Percentiles rank a stretch among this genome's conserved stretches.
Evolutionary conservation across 352 stramenopile genomes (phyloP).

Genomic region (Globisporangium mamillatum): DNA sequence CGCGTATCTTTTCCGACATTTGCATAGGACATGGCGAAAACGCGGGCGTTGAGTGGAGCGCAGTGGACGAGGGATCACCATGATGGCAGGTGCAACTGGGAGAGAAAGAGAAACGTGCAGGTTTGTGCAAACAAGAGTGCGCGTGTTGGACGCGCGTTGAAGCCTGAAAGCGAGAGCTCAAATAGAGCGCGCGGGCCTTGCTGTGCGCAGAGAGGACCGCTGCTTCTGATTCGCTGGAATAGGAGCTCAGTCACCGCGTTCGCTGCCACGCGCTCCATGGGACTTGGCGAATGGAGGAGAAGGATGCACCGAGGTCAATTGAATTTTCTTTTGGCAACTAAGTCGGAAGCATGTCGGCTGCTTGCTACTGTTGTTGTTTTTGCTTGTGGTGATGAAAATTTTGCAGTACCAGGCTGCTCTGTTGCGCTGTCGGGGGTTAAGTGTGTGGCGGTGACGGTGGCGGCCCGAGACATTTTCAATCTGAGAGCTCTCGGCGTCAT

Average conservation of each 20-base stretch:
- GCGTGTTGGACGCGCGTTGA: no score
- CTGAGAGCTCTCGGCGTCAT: no score
- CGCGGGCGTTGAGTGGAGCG: neutral
- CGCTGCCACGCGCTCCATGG: neutral
- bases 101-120: neutral
- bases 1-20: neutral
- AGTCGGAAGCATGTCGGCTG: neutral
- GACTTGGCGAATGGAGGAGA: neutral
- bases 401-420: neutral
- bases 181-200: neutral
- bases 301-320: neutral
- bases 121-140: neutral
- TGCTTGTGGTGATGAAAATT: neutral
- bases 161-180: neutral
- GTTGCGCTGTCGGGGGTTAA: no score
- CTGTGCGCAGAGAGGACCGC: neutral
- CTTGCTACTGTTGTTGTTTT: no score
- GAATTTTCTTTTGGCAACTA: neutral
- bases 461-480: no score
- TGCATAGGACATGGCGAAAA: conserved; percentile 6
- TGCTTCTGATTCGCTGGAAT: neutral
- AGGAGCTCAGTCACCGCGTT: neutral
- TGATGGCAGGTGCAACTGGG: neutral
- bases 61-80: conserved; percentile 2
- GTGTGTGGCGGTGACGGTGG: no score